A percentile compares a stretch with the other conserved stretches of the same genome.
Conservation (phyloP, 2,329 filamentous ascomycete genomes). For the Xylaria polymorpha region DNA sequence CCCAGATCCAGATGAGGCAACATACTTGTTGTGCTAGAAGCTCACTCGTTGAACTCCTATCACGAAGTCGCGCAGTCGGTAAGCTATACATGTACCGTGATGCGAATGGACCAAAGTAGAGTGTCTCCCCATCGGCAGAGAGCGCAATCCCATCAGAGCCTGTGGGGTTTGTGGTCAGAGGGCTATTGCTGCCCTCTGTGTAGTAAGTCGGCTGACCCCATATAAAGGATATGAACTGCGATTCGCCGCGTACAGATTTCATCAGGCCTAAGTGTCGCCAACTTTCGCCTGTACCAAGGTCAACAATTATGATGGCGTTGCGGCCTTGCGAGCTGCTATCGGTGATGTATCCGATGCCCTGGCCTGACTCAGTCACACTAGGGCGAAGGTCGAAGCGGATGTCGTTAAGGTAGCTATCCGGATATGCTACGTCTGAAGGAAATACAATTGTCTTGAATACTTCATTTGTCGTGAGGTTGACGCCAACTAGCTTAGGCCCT, state of each 20-base stretch:
- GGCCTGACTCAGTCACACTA: slow-evolving; percentile 53
- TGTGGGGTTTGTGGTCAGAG: slow-evolving; percentile 54
- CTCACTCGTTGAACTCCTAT: slow-evolving; percentile 53
- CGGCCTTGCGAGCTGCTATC: slow-evolving; percentile 61
- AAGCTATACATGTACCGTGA: slow-evolving; percentile 56
- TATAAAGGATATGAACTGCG: slow-evolving; percentile 60
- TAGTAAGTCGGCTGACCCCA: slow-evolving; percentile 62
- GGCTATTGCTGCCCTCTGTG: slow-evolving; percentile 50
- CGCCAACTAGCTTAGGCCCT: slow-evolving; percentile 62
- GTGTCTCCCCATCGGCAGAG: slow-evolving; percentile 58
- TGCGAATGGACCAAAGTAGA: slow-evolving; percentile 60
- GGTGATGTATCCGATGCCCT: slow-evolving; percentile 65
- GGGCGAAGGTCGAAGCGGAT: slow-evolving; percentile 64
- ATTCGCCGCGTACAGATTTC: slow-evolving; percentile 54
- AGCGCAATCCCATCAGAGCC: slow-evolving; percentile 64
- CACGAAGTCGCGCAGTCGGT: slow-evolving; percentile 56
- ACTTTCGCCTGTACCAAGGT: slow-evolving; percentile 60
- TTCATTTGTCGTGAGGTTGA: slow-evolving; percentile 58
- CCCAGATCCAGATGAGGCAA: background rate
- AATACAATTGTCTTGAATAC: slow-evolving; percentile 64
- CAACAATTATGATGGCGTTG: slow-evolving; percentile 62
- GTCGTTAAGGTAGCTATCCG: slow-evolving; percentile 65
- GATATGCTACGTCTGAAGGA: slow-evolving; percentile 55
- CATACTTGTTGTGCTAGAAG: slow-evolving; percentile 44
- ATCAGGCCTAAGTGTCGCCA: slow-evolving; percentile 62